Evolutionary conservation across 2,329 filamentous ascomycete genomes (phyloP), one percentile per base, ranked within the genome.

Genomic region (Colletotrichum orchidophilum): DNA sequence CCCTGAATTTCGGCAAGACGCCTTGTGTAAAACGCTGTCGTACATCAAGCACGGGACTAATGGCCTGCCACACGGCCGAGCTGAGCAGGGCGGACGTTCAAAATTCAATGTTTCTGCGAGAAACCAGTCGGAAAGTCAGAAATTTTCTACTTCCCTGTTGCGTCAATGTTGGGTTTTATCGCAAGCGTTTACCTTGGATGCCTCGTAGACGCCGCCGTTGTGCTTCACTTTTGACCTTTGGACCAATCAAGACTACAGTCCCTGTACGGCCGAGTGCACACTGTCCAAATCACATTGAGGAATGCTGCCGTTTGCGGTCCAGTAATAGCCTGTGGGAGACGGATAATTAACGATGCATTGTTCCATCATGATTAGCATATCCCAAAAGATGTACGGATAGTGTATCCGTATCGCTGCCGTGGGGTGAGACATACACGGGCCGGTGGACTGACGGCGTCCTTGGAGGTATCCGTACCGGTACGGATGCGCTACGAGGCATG

Each of bases 21-120:
- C 39, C 58, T 21, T 15, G 26, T 60, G 15, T 33, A 50, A 8
- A 33, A 61, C 42, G 42, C 27, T 21, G 27, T 24, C n/a, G 31
- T 27, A 29, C 13, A 50, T 61, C 39, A 33, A 31, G 29, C 58
- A 50, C 15, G 42, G 58, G 21, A 26, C 58, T 26, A 27, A 33
- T 63, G 46, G 31, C n/a, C 49, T 29, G 29, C 15, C 24, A 26
- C 31, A 35, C 18, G 29, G 24, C 18, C 49, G 13, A 9, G 49
- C 24, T 50, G 42, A 42, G 49, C 18, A 27, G 35, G 35, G 29
- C 42, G 46, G 33, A 53, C 59, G 61, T 33, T 59, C 33, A 29
- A 31, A 59, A 31, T 65, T 59, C 33, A 29, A 31, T 65, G 42
- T 65, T 59, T 59, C 64, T 46, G 55, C 54, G 29, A 50, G 27